Conservation (phyloP, 2,329 filamentous ascomycete genomes). For the Nectriaceae sp. region DNA sequence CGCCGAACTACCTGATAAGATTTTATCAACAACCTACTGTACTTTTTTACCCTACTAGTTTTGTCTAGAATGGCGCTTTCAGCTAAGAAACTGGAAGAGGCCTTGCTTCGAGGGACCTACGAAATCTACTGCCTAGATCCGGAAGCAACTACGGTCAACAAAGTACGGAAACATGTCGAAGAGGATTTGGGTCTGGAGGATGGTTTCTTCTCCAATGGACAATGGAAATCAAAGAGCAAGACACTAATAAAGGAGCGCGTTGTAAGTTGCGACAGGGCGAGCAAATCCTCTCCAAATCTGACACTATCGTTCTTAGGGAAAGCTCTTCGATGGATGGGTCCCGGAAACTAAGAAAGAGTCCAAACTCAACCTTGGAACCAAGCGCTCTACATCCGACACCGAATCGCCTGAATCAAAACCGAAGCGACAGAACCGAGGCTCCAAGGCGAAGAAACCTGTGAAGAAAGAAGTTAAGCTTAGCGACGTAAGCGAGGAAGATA, state of each 20-base stretch:
- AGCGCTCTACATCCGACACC: constrained; percentile 37
- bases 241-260: constrained; percentile 54
- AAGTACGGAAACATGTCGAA: constrained; percentile 55
- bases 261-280: constrained; percentile 48
- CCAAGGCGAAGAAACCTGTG: constrained; percentile 30
- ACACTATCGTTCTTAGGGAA: constrained; percentile 29
- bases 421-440: constrained; percentile 41
- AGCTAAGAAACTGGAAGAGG: constrained; percentile 44
- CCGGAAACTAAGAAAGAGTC: constrained; percentile 32
- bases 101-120: constrained; percentile 49
- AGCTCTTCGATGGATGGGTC: constrained; percentile 39
- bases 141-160: constrained; percentile 57
- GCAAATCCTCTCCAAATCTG: not conserved
- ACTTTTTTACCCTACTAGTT: no score
- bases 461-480: constrained; percentile 34
- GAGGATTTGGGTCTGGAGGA: constrained; percentile 48
- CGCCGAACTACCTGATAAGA: no score
- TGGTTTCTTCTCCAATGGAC: constrained; percentile 49
- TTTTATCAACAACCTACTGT: no score
- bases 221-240: constrained; percentile 64
- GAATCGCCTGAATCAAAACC: constrained; percentile 39
- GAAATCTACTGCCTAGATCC: constrained; percentile 46
- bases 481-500: constrained; percentile 26
- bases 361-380: constrained; percentile 30
- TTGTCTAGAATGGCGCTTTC: constrained; percentile 41